These are phyloP conservation scores for Cryptosporidium ryanae DNA, from an alignment of 169 alveolate species.

Conservation along the genomic window DNA sequence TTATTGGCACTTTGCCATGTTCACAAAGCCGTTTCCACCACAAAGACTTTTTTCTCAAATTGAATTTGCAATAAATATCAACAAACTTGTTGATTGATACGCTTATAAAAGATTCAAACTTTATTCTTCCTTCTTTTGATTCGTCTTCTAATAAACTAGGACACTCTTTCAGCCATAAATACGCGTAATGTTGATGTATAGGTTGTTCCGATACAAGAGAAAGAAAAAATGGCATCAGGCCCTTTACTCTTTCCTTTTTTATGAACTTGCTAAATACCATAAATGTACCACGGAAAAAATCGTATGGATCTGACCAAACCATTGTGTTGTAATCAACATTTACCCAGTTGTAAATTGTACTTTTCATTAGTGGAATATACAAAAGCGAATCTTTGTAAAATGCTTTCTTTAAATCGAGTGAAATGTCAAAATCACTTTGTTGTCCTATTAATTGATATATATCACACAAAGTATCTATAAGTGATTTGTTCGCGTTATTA, in stretches of 20 bases:
- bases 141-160: conserved; percentile 43
- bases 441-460: conserved; percentile 29
- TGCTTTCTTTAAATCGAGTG: conserved; percentile 19
- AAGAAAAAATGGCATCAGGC: conserved; percentile 39
- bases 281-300: conserved; percentile 57
- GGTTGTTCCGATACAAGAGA: conserved; percentile 56
- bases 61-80: conserved; percentile 1
- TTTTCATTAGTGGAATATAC: conserved; percentile 62
- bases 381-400: conserved; percentile 32
- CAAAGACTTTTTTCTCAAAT: not conserved
- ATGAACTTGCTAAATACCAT: conserved; percentile 40
- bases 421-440: conserved; percentile 61
- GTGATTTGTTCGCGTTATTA: not conserved
- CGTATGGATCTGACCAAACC: conserved; percentile 74
- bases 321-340: conserved; percentile 30
- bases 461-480: conserved; percentile 31
- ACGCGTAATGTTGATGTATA: conserved; percentile 54
- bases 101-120: conserved; percentile 49
- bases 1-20: conserved; percentile 19
- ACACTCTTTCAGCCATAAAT: conserved; percentile 58
- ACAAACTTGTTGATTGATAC: conserved; percentile 17
- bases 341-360: conserved; percentile 57
- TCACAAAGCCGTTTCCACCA: conserved; percentile 53
- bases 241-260: conserved; percentile 7
- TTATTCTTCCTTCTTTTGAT: conserved; percentile 29